phyloP scores from a whole-genome alignment of 345 rosid genomes.

The Acer saccharum region DNA sequence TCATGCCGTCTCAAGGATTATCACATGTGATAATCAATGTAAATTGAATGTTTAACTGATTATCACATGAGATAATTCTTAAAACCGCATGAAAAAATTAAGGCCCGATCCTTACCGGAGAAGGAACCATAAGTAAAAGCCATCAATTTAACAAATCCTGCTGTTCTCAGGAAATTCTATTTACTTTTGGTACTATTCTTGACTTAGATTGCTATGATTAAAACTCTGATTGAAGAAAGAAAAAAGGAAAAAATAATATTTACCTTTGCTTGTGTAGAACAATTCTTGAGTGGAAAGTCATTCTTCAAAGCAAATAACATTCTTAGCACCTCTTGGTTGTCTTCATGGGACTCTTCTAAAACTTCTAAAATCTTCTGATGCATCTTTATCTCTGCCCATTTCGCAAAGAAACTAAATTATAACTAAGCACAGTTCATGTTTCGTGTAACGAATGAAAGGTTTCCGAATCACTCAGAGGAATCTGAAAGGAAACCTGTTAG shows the following conservation, averaged over 20 bases:
- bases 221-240: background rate
- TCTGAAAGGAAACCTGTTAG: constrained; percentile 47
- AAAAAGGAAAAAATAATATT: background rate
- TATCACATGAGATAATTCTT: too few species aligned
- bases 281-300: constrained; percentile 63
- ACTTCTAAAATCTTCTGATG: constrained; percentile 51
- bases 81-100: too few species aligned
- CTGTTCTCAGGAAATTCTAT: background rate
- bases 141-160: background rate
- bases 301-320: constrained; percentile 53
- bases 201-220: background rate
- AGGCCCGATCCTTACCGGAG: too few species aligned
- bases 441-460: background rate
- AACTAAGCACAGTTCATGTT: background rate
- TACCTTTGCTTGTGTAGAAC: constrained; percentile 50
- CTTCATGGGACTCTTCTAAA: constrained; percentile 39
- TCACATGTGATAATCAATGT: too few species aligned
- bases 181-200: background rate
- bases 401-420: background rate
- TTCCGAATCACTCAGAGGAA: constrained; percentile 11
- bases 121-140: background rate
- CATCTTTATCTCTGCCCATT: constrained; percentile 53
- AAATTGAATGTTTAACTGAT: too few species aligned
- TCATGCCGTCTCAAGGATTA: too few species aligned
- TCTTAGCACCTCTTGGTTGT: constrained; percentile 69